Evolutionary conservation across 805 yeast species (phyloP).

Genomic region (Saturnispora galanensis): DNA sequence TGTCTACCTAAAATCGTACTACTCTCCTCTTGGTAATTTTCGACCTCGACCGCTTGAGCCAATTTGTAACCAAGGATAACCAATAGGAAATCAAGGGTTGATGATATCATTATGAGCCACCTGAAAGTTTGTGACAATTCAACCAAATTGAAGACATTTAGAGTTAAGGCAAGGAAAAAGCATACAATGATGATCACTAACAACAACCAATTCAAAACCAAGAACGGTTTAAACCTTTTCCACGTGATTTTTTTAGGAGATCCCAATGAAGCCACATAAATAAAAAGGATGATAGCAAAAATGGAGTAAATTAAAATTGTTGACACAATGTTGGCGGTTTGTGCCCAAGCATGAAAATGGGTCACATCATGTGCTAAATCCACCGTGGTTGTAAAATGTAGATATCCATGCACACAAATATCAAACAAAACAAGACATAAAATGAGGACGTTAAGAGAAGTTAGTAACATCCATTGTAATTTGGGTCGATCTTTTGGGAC

Average conservation of each 20-base stretch:
- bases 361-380: neutral
- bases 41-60: constrained; percentile 1
- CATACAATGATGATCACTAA: neutral
- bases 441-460: neutral
- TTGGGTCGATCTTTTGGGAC: neutral
- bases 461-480: neutral
- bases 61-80: constrained; percentile 1
- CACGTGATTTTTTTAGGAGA: neutral
- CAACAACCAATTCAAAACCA: neutral
- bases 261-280: constrained; percentile 2
- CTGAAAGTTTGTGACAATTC: neutral
- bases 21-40: constrained; percentile 4
- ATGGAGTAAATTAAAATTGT: neutral
- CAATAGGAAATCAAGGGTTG: neutral
- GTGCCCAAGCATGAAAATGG: neutral
- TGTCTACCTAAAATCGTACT: constrained; percentile 4
- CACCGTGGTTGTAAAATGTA: neutral
- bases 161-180: neutral
- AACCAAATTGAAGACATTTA: neutral
- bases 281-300: neutral
- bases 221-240: constrained; percentile 2
- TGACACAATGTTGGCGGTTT: neutral
- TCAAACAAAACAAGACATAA: constrained; percentile 4
- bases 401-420: constrained; percentile 1
- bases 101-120: constrained; percentile 1